These are phyloP conservation scores for Paracorniculantispora psalliotae DNA, from an alignment of 2,329 filamentous ascomycete species.

Conservation along the genomic window DNA sequence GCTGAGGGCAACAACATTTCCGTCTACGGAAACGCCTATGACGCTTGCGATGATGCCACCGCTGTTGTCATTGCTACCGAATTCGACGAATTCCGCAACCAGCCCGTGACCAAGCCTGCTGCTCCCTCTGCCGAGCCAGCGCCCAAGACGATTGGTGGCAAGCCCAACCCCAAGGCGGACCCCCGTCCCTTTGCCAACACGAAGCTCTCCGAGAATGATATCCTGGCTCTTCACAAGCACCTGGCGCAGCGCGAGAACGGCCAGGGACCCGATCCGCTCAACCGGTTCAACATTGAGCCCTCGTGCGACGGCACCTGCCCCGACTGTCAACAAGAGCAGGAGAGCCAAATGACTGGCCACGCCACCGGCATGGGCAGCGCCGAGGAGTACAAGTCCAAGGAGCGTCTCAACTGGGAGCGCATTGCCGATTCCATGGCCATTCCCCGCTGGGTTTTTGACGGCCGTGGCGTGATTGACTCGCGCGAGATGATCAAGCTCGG, in stretches of 20 bases:
- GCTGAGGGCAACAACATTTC: constrained; percentile 39
- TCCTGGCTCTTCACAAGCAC: constrained; percentile 44
- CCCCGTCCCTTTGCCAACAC: constrained; percentile 40
- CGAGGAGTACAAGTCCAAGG: constrained; percentile 43
- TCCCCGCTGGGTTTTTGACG: constrained; percentile 54
- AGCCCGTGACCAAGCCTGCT: constrained; percentile 28
- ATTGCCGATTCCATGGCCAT: constrained; percentile 46
- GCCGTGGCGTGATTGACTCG: constrained; percentile 48
- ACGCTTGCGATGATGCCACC: constrained; percentile 44
- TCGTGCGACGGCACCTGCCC: constrained; percentile 42
- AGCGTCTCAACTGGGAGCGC: constrained; percentile 47
- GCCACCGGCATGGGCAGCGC: constrained; percentile 38
- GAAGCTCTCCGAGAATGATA: constrained; percentile 38
- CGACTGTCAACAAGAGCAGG: constrained; percentile 42
- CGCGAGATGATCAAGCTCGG: constrained; percentile 45
- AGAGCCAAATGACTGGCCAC: constrained; percentile 34
- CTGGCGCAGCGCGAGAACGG: constrained; percentile 31
- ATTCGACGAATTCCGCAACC: constrained; percentile 50
- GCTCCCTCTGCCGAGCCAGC: background rate
- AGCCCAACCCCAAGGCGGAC: constrained; percentile 38
- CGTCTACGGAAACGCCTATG: constrained; percentile 45
- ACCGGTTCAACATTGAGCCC: constrained; percentile 41
- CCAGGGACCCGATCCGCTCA: constrained; percentile 38
- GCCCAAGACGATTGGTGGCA: constrained; percentile 26
- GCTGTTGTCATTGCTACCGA: constrained; percentile 53